phyloP scores from a whole-genome alignment of 352 stramenopile species.

The Globisporangium yorkense region DNA sequence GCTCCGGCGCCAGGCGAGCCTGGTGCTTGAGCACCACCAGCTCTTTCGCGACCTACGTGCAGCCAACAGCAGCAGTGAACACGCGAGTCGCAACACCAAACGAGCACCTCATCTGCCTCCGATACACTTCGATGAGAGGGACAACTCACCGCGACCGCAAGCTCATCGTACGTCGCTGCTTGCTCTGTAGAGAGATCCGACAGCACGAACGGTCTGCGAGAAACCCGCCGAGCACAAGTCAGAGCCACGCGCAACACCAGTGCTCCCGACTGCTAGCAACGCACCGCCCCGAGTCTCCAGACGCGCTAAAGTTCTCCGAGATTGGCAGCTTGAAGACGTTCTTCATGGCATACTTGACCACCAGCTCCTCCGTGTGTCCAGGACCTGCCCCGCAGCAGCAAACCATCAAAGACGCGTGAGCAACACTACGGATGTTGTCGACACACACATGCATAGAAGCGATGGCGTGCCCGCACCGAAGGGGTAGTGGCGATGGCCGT shows the following conservation, averaged over 20 bases:
- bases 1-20: slow-evolving; percentile 57
- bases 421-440: background rate
- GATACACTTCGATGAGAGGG: no score
- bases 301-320: slow-evolving; percentile 61
- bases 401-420: background rate
- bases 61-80: background rate
- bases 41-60: slow-evolving; percentile 60
- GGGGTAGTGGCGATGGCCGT: slow-evolving; percentile 81
- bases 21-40: slow-evolving; percentile 75
- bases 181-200: slow-evolving; percentile 59
- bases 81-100: background rate
- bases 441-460: background rate
- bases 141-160: slow-evolving; percentile 48
- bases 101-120: background rate
- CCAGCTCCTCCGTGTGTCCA: slow-evolving; percentile 68
- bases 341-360: slow-evolving; percentile 76
- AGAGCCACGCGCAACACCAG: background rate
- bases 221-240: background rate
- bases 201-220: slow-evolving; percentile 67
- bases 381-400: slow-evolving; percentile 24
- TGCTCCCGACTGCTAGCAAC: background rate
- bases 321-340: slow-evolving; percentile 86
- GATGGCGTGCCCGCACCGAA: slow-evolving; percentile 45
- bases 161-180: slow-evolving; percentile 56
- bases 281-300: slow-evolving; percentile 71